Base-by-base conservation (phyloP, 495 filamentous ascomycete genomes). In the Penicillium atrosanguineum region DNA sequence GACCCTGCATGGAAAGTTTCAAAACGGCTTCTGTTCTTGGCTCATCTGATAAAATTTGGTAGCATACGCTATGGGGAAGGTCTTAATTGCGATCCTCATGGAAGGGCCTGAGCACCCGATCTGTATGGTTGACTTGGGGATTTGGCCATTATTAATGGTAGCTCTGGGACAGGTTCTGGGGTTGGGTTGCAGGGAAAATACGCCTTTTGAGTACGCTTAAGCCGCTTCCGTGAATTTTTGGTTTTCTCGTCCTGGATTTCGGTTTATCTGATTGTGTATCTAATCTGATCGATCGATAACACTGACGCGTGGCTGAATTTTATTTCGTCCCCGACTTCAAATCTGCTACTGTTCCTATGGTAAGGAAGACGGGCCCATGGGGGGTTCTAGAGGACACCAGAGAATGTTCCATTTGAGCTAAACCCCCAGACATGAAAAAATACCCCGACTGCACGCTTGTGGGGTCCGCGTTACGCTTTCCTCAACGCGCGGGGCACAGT, bases 201-300 rank as follows among this genome's bases (percentile, higher is more conserved):
- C 38, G 38, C n/a, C n/a, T n/a, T n/a, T n/a, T n/a, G n/a, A n/a
- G n/a, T n/a, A n/a, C n/a, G n/a, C n/a, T n/a, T n/a, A n/a, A n/a
- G n/a, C n/a, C n/a, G n/a, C n/a, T n/a, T n/a, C n/a, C n/a, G n/a
- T n/a, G n/a, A n/a, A n/a, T n/a, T n/a, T n/a, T n/a, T n/a, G n/a
- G n/a, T n/a, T n/a, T n/a, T n/a, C n/a, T n/a, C n/a, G n/a, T n/a
- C n/a, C n/a, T n/a, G n/a, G n/a, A n/a, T n/a, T n/a, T 38, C 36
- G 36, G 5, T 56, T 62, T 58, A 62, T 62, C 59, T 58, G 60
- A 62, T 65, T 50, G 60, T 56, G 55, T 43, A 64, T 60, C 57
- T 60, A 60, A 60, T 60, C 57, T 55, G 57, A 60, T 59, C 29
- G 56, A 59, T 59, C 46, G 39, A 57, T 47, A 53, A 45, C 9